Evolutionary conservation across 1,284 basidiomycete genomes (phyloP), one percentile per base, ranked within the genome.

Genomic region (Tetrapyrgos nigripes): DNA sequence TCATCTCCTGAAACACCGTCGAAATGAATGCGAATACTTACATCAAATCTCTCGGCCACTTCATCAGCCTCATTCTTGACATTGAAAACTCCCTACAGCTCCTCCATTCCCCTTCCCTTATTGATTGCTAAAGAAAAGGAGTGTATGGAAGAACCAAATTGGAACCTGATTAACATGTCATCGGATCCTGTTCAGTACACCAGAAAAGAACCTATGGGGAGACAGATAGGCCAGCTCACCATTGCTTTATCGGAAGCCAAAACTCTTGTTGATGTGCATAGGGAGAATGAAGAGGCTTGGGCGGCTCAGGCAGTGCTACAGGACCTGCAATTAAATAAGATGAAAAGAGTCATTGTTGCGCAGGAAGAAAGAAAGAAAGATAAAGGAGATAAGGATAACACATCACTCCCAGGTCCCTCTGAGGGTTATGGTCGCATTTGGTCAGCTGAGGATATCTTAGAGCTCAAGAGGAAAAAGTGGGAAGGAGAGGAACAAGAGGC

Each of bases 251-350:
- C 26, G 28, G 49, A 56, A 28, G 64, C 62, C 8, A 40, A 60
- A 14, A 14, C 61, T 50, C 17, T 46, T 51, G 5, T n/a, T n/a
- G n/a, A n/a, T n/a, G n/a, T n/a, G n/a, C n/a, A n/a, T n/a, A n/a
- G n/a, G n/a, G n/a, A n/a, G n/a, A n/a, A n/a, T n/a, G n/a, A n/a
- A n/a, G n/a, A n/a, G n/a, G n/a, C n/a, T n/a, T n/a, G n/a, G n/a
- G 59, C 64, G 60, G 71, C 69, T 40, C 65, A 66, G 50, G 57
- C 69, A 44, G 60, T 69, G 10, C 48, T 72, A n/a, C 68, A 72
- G 55, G 55, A 70, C 57, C 21, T 73, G 11, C 58, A 57, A 50
- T 56, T 66, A 3, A 11, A 10, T 1, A 69, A 69, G 58, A 33
- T 68, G 37, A 70, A 69, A 33, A 33, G 40, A n/a, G n/a, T n/a